Evolutionary conservation across 2,329 filamentous ascomycete genomes (phyloP), one percentile per base, ranked within the genome.

Genomic region (Diaporthe ilicicola): DNA sequence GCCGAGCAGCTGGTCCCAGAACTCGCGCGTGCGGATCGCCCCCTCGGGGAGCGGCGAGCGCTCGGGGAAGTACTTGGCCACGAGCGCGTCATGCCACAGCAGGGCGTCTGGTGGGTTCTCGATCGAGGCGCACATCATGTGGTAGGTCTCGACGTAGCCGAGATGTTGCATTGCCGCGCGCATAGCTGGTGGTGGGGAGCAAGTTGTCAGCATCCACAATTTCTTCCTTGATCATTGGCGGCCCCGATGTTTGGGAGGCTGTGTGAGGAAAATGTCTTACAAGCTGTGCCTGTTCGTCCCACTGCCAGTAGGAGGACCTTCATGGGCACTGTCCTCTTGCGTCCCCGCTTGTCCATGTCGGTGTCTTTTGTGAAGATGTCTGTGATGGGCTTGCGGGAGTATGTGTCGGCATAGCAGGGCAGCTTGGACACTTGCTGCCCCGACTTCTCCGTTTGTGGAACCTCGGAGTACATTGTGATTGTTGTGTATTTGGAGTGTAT

Each of bases 91-190:
- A 81, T 89, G 88, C 91, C 91, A 93, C 83, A 92, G 88, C 51
- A 91, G 83, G 68, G 88, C 89, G 76, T 92, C 91, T 29, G 87
- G 88, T 13, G 89, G 89, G 80, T 91, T 92, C 81, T 92, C 90
- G 72, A 92, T 88, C 71, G 87, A 89, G 74, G 88, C 89, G 76
- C 87, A 90, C 88, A 92, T 91, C 90, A 92, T 92, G 83, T 93
- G 91, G 84, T 93, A 93, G 72, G 88, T 91, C 79, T 92, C 89
- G 75, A 87, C 83, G 79, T 90, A 92, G 73, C 91, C 91, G 50
- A 93, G 85, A 75, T 89, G 84, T 77, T 90, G 87, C 78, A 93
- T 86, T 24, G 91, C 91, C 53, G 86, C 87, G 73, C 90, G 86
- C 77, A 93, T 87, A 53, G 90, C 88, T 90, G n/a, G n/a, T n/a